Conservation (phyloP, 2,329 filamentous ascomycete genomes). For the Thielaviopsis ethacetica region DNA sequence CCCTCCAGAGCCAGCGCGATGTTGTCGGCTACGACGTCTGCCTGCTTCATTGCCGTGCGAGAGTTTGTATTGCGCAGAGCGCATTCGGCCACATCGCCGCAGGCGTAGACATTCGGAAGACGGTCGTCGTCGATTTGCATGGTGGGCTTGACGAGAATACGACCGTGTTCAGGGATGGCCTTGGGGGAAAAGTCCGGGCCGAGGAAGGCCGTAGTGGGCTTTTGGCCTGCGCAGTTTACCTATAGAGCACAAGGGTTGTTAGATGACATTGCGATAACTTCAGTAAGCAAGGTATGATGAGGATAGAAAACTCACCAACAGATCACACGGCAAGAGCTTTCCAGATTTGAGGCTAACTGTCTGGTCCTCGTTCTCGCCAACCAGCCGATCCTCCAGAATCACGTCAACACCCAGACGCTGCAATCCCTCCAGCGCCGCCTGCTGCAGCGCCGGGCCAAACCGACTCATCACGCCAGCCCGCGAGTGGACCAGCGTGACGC, state of each 20-base stretch:
- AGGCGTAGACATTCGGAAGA: slow-evolving; percentile 38
- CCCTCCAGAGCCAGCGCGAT: slow-evolving; percentile 30
- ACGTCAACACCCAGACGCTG: slow-evolving; percentile 30
- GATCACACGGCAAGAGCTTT: slow-evolving; percentile 30
- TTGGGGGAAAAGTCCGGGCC: slow-evolving; percentile 23
- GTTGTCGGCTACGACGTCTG: slow-evolving; percentile 35
- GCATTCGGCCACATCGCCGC: slow-evolving; percentile 44
- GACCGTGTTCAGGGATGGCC: slow-evolving; percentile 29
- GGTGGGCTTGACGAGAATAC: slow-evolving; percentile 36
- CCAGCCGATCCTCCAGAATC: slow-evolving; percentile 33
- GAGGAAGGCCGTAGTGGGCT: slow-evolving; percentile 36
- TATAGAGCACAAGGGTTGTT: slow-evolving; percentile 15
- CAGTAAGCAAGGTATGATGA: background rate
- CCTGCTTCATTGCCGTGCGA: slow-evolving; percentile 37
- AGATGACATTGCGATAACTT: slow-evolving; percentile 5
- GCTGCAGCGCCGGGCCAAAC: slow-evolving; percentile 29
- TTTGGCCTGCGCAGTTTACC: slow-evolving; percentile 45
- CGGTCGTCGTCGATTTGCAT: slow-evolving; percentile 36
- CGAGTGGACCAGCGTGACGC: slow-evolving; percentile 41
- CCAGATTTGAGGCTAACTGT: slow-evolving; percentile 30
- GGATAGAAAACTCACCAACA: slow-evolving; percentile 24
- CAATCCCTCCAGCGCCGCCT: slow-evolving; percentile 25
- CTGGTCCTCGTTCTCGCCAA: slow-evolving; percentile 21
- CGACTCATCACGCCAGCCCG: slow-evolving; percentile 33
- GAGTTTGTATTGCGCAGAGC: slow-evolving; percentile 35